Evolutionary conservation across 345 rosid genomes (phyloP).

Genomic region (Eucalyptus cloeziana): DNA sequence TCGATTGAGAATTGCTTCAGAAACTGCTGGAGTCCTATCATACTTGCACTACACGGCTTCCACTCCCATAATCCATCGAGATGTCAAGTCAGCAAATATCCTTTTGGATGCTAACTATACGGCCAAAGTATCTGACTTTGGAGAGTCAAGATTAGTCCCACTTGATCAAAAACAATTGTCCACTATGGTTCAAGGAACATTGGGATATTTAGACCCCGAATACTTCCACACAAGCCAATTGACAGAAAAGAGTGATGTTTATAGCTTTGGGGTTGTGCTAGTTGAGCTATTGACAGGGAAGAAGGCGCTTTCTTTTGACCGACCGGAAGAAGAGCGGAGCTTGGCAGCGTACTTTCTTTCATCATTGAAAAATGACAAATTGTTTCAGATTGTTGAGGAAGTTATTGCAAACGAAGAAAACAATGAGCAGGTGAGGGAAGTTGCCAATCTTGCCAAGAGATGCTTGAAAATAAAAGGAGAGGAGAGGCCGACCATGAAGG

Average conservation of each 20-base stretch:
- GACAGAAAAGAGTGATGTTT: conserved; percentile 30
- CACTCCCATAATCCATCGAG: conserved; percentile 18
- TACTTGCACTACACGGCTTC: conserved; percentile 19
- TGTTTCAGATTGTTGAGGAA: conserved; percentile 4
- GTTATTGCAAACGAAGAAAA: neutral
- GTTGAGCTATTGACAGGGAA: conserved; percentile 22
- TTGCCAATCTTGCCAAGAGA: too few species aligned
- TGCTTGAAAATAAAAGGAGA: too few species aligned
- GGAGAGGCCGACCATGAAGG: too few species aligned
- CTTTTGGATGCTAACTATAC: conserved; percentile 16
- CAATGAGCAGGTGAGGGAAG: too few species aligned
- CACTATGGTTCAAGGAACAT: conserved; percentile 29
- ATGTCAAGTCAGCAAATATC: conserved; percentile 26
- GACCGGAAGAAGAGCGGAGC: conserved; percentile 6
- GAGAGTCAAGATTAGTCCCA: conserved; percentile 24
- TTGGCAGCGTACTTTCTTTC: conserved; percentile 9
- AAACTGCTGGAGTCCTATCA: conserved; percentile 11
- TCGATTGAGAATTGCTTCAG: conserved; percentile 14
- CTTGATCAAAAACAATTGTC: conserved; percentile 18
- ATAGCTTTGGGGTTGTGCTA: conserved; percentile 30
- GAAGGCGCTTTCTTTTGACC: neutral
- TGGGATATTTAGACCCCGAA: conserved; percentile 35
- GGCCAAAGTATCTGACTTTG: conserved; percentile 33
- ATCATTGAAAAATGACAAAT: conserved; percentile 2
- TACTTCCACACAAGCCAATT: conserved; percentile 5